Base-by-base conservation (phyloP, 129 eudicot species). In the Calendula officinalis region DNA sequence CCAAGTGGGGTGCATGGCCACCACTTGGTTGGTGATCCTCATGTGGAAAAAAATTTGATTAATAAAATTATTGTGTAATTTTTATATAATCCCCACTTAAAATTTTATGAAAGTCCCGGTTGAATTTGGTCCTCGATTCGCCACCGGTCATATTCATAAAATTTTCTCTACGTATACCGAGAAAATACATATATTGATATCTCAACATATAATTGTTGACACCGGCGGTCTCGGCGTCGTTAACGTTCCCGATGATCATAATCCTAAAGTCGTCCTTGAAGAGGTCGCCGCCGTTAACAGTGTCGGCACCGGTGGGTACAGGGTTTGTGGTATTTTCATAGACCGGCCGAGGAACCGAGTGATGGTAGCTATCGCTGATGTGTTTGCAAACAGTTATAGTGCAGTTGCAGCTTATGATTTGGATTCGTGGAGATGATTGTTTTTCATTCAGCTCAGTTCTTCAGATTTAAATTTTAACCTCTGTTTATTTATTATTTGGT, bases 351-450 rank as follows among this genome's bases (percentile, higher is more conserved):
- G 96, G 82, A 84, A 88, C 40, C 74, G 96, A 12, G 77, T 80
- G 37, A 44, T 89, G 38, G 87, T 85, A 36, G 87, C 73, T 3
- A 64, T 80, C 16, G 83, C 90, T 5, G 96, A 89, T 67, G 75
- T 82, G 42, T 38, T 79, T 14, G 87, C 90, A 27, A 77, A 82
- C 41, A 73, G 50, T 42, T 89, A 77, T 65, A 77, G 96, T 59
- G 96, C 90, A 1, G 69, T 85, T 27, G 94, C 87, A 2, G 96
- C 96, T 41, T 89, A 89, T 64, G 90, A 85, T 80, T 64, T 85
- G 80, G 73, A 71, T 68, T 67, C 87, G 0, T 89, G 96, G 96
- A 37, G 75, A 22, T 84, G 82, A 4, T 51, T 89, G 73, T 89
- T 80, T 66, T 84, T 80, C 16, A 80, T 90, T 8, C 81, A 80